Base-by-base conservation (phyloP, 768 basidiomycete species). In the Collybia nuda region DNA sequence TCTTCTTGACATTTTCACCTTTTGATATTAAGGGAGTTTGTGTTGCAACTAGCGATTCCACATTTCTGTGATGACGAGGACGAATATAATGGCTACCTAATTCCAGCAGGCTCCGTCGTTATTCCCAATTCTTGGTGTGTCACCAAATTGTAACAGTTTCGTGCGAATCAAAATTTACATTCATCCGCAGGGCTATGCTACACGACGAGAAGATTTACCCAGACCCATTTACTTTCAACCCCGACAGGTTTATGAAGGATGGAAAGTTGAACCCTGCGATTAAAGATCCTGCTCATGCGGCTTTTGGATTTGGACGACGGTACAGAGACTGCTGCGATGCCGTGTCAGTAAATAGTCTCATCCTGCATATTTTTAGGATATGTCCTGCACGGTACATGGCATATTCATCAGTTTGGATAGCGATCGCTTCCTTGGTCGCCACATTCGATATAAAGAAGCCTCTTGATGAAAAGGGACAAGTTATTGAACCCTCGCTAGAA, bases 61-160 rank as follows among this genome's bases (percentile, higher is more conserved):
- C 43, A 44, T 44, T 26, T 44, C 35, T 18, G 21, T 28, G 29
- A 26, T 19, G 28, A 5, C 28, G 43, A 44, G 12, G 43, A 44
- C 29, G 43, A 29, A n/a, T 44, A 44, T 44, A 44, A 44, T 12
- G 43, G 43, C 43, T 44, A 44, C 29, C 28, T 23, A 26, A 26
- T 44, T 18, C 43, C 43, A 44, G 43, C 43, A 7, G 43, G 43
- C 28, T 29, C 28, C 29, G 21, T 44, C 43, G 24, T 44, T 4
- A 56, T 62, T 36, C 52, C 54, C 23, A 62, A 62, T 40, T 54
- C 49, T 32, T 44, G 28, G 42, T 22, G 6, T 37, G 46, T 47
- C 37, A 21, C 11, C 21, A 29, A 23, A 44, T 19, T 32, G 22
- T n/a, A n/a, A 26, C 19, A 24, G 40, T 41, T 18, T 9, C 19